phyloP scores from a whole-genome alignment of 75 land plant species.

The Cryptomeria japonica region DNA sequence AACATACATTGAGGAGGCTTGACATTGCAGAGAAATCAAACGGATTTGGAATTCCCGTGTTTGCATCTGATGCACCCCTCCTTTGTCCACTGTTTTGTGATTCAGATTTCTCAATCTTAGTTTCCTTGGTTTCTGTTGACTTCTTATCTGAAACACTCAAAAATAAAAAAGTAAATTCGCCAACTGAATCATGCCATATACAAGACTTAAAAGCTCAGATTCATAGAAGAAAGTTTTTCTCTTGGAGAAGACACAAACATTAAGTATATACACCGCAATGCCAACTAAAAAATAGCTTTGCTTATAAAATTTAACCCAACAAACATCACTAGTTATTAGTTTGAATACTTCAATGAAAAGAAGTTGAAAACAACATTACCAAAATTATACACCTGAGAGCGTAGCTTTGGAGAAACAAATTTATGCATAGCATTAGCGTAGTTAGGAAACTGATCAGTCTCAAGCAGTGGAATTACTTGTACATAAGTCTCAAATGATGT shows the following conservation, averaged over 20 bases:
- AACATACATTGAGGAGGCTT: conserved; percentile 31
- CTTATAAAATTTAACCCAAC: not conserved
- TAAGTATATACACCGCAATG: not conserved
- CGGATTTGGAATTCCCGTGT: conserved; percentile 19
- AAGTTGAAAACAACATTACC: not conserved
- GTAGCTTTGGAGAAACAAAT: not conserved
- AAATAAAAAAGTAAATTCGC: not conserved
- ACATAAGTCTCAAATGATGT: not conserved
- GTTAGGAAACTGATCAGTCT: not conserved
- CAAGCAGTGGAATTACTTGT: no score
- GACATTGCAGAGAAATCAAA: conserved; percentile 46
- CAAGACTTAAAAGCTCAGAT: not conserved
- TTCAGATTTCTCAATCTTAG: not conserved
- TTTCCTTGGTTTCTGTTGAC: conserved; percentile 6
- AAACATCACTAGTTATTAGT: not conserved
- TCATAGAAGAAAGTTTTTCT: not conserved
- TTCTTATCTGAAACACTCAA: conserved; percentile 6
- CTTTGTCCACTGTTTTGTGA: not conserved
- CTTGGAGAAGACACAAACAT: not conserved
- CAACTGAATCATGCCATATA: not conserved
- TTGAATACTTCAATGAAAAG: not conserved
- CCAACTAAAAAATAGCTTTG: not conserved
- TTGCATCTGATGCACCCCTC: conserved; percentile 4
- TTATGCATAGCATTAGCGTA: not conserved
- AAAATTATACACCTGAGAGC: not conserved